Percentiles rank a stretch among this genome's conserved stretches.
Evolutionary conservation across 805 yeast species (phyloP).

Genomic region (Suhomyces vadensis): DNA sequence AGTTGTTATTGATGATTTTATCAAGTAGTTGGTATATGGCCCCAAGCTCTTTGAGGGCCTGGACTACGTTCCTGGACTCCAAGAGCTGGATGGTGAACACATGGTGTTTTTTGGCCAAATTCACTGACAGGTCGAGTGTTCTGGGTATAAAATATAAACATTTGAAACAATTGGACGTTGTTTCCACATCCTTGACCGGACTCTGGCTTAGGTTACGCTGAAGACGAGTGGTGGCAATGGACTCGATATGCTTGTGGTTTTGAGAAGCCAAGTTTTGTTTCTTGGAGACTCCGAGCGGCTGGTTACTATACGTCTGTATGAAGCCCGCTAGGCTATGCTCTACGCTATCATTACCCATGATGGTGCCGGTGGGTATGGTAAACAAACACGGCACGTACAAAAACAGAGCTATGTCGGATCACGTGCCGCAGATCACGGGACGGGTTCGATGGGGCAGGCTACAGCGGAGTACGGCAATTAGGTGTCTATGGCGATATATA

Average conservation of each 20-base stretch:
- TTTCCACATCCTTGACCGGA: slow-evolving; percentile 5
- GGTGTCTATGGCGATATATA: too few species aligned
- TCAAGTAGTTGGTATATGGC: slow-evolving; percentile 12
- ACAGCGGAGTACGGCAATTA: too few species aligned
- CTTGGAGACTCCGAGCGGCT: slow-evolving; percentile 12
- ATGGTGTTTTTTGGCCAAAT: slow-evolving; percentile 28
- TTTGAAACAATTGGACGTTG: slow-evolving; percentile 17
- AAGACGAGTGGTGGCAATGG: slow-evolving; percentile 9
- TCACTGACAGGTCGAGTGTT: slow-evolving; percentile 7
- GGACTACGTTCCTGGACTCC: slow-evolving; percentile 14
- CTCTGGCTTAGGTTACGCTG: slow-evolving; percentile 3
- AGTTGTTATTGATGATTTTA: slow-evolving; percentile 10
- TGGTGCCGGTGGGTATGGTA: slow-evolving; percentile 1
- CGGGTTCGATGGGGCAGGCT: too few species aligned
- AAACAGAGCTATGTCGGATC: not conserved
- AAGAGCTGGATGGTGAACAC: slow-evolving; percentile 26
- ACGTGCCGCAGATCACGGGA: not conserved
- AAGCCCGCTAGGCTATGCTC: slow-evolving; percentile 8
- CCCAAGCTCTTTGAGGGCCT: slow-evolving; percentile 14
- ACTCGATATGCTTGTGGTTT: slow-evolving; percentile 12
- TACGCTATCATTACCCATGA: slow-evolving; percentile 1
- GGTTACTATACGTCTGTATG: slow-evolving; percentile 5
- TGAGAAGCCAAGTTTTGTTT: slow-evolving; percentile 12
- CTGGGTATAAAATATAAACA: slow-evolving; percentile 17
- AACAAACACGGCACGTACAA: slow-evolving; percentile 4